Percentiles rank a stretch among this genome's conserved stretches.
These are phyloP conservation scores for Debaryomyces hansenii DNA, from an alignment of 805 yeast genomes.

Conservation along the genomic window DNA sequence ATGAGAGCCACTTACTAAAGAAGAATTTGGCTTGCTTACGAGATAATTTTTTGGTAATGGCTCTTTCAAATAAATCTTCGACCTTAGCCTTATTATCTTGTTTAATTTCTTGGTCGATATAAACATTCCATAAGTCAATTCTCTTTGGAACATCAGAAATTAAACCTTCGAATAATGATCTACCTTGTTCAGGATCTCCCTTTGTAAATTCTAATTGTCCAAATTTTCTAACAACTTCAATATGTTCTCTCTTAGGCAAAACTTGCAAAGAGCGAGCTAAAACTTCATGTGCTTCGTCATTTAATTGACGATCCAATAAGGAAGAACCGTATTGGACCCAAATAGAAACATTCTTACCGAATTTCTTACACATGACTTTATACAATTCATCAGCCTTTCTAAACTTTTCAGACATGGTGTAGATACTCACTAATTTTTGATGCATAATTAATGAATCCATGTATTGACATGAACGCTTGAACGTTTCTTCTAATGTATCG, in stretches of 20 bases:
- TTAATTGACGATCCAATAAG: constrained; percentile 57
- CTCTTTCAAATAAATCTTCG: constrained; percentile 82
- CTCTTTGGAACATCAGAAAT: constrained; percentile 87
- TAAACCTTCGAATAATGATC: constrained; percentile 91
- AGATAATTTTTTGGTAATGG: constrained; percentile 61
- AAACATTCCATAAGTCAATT: constrained; percentile 92
- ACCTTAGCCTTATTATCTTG: constrained; percentile 59
- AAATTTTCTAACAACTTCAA: constrained; percentile 82
- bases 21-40: constrained; percentile 92
- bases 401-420: constrained; percentile 67
- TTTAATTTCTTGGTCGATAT: constrained; percentile 90
- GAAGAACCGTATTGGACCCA: constrained; percentile 86
- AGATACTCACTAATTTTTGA: constrained; percentile 74
- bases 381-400: constrained; percentile 70
- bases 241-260: constrained; percentile 69
- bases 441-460: constrained; percentile 89
- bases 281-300: constrained; percentile 67
- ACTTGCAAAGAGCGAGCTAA: constrained; percentile 71
- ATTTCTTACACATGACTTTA: constrained; percentile 67
- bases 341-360: constrained; percentile 67
- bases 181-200: constrained; percentile 93
- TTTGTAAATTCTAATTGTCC: constrained; percentile 83
- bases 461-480: constrained; percentile 82
- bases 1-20: constrained; percentile 87
- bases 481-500: constrained; percentile 75